phyloP scores from a whole-genome alignment of 1,284 basidiomycete species.

The Sphaerobolus stellatus region DNA sequence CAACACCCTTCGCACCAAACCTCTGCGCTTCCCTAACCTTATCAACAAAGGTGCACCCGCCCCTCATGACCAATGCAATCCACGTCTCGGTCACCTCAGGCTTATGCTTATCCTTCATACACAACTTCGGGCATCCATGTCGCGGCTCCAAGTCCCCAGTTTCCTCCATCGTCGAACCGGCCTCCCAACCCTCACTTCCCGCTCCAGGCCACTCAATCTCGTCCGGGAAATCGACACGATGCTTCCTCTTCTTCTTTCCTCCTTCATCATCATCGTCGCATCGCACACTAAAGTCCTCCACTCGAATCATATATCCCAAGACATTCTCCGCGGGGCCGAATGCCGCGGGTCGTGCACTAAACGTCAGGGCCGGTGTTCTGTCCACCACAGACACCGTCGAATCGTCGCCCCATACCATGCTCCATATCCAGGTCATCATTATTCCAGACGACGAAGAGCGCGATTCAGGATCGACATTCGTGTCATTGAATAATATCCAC shows the following conservation, averaged over 20 bases:
- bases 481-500: no score
- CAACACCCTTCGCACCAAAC: constrained; percentile 80
- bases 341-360: constrained; percentile 63
- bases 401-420: constrained; percentile 61
- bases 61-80: constrained; percentile 86
- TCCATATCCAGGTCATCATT: constrained; percentile 38
- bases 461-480: no score
- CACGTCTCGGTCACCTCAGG: constrained; percentile 66
- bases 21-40: constrained; percentile 83
- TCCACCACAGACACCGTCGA: constrained; percentile 79
- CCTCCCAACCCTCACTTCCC: background rate
- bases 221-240: background rate
- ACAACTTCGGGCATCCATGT: constrained; percentile 64
- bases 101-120: constrained; percentile 48
- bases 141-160: constrained; percentile 2
- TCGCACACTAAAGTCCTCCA: constrained; percentile 64
- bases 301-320: constrained; percentile 74
- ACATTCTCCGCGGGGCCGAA: constrained; percentile 73
- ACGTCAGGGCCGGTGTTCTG: constrained; percentile 60
- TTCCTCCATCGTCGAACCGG: background rate
- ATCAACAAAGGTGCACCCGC: constrained; percentile 83
- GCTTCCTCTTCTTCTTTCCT: background rate
- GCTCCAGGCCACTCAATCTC: background rate
- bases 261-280: constrained; percentile 37
- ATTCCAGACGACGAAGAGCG: no score